These are phyloP conservation scores for Capniomyces stellatus DNA, from an alignment of 371 early-diverging fungal genomes.

Conservation along the genomic window DNA sequence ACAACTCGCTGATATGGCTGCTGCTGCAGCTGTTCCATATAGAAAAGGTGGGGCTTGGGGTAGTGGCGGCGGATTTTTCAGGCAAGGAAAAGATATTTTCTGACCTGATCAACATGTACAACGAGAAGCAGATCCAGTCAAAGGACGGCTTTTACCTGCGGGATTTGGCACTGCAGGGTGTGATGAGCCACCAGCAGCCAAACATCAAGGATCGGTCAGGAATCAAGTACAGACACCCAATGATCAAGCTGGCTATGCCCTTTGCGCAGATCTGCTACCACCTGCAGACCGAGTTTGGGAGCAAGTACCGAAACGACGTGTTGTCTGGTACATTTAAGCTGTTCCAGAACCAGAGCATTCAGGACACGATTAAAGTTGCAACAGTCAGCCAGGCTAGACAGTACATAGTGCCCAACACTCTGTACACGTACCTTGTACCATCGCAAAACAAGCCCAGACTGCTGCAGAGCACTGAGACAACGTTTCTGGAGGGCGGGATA, in stretches of 20 bases:
- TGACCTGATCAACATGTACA: slow-evolving; percentile 48
- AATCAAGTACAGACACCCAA: slow-evolving; percentile 56
- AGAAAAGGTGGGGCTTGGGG: slow-evolving; percentile 9
- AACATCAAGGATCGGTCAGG: slow-evolving; percentile 42
- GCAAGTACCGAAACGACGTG: slow-evolving; percentile 12
- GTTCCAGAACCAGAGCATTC: slow-evolving; percentile 34
- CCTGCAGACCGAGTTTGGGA: slow-evolving; percentile 20
- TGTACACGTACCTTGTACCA: slow-evolving; percentile 59
- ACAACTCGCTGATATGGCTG: slow-evolving; percentile 56
- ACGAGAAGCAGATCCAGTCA: slow-evolving; percentile 51
- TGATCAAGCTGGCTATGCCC: slow-evolving; percentile 40
- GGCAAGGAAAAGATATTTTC: slow-evolving; percentile 52
- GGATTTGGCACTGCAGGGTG: slow-evolving; percentile 55
- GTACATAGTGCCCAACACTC: slow-evolving; percentile 48
- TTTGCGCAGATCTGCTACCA: slow-evolving; percentile 24
- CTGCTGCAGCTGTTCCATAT: slow-evolving; percentile 50
- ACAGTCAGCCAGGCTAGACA: slow-evolving; percentile 49
- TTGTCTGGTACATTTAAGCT: slow-evolving; percentile 28
- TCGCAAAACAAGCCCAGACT: slow-evolving; percentile 22
- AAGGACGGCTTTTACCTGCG: slow-evolving; percentile 54
- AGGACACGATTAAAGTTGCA: slow-evolving; percentile 49
- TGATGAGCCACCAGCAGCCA: slow-evolving; percentile 42
- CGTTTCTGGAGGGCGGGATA: slow-evolving; percentile 51
- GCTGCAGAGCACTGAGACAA: slow-evolving; percentile 33
- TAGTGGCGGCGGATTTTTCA: slow-evolving; percentile 35